These are phyloP conservation scores for Bryoglossum gracile DNA, from an alignment of 495 filamentous ascomycete species.

Conservation along the genomic window DNA sequence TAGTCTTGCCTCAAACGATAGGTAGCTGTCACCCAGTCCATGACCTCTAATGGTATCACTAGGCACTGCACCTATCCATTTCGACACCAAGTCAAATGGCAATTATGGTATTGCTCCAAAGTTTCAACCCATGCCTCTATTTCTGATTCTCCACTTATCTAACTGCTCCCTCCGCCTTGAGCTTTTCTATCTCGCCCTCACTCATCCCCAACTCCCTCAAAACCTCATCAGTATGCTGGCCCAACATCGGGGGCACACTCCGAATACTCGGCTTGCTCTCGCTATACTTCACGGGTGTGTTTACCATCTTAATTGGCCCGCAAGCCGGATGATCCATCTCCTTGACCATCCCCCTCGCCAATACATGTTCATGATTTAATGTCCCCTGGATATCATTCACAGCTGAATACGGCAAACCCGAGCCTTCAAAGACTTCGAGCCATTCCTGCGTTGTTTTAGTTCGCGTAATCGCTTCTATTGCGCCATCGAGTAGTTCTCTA, in stretches of 20 bases:
- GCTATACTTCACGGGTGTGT: conserved; percentile 95
- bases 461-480: conserved; percentile 67
- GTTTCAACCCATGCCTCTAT: too few species aligned
- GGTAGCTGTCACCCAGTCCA: too few species aligned
- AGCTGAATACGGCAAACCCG: conserved; percentile 90
- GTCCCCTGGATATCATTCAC: conserved; percentile 87
- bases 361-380: conserved; percentile 77
- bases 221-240: conserved; percentile 89
- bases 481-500: conserved; percentile 62
- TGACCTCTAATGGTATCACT: too few species aligned
- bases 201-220: conserved; percentile 59
- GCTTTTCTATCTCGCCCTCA: conserved; percentile 49
- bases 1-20: too few species aligned
- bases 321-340: conserved; percentile 77
- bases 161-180: conserved; percentile 68
- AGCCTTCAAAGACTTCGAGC: conserved; percentile 79
- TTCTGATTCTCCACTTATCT: conserved; percentile 39
- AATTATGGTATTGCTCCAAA: too few species aligned
- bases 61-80: too few species aligned
- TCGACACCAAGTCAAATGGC: too few species aligned
- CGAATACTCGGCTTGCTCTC: conserved; percentile 70
- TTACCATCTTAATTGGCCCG: conserved; percentile 81
- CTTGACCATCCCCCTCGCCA: conserved; percentile 79
- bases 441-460: conserved; percentile 84
- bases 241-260: conserved; percentile 74